These are phyloP conservation scores for Boletus coccyginus DNA, from an alignment of 768 basidiomycete species.

Conservation along the genomic window DNA sequence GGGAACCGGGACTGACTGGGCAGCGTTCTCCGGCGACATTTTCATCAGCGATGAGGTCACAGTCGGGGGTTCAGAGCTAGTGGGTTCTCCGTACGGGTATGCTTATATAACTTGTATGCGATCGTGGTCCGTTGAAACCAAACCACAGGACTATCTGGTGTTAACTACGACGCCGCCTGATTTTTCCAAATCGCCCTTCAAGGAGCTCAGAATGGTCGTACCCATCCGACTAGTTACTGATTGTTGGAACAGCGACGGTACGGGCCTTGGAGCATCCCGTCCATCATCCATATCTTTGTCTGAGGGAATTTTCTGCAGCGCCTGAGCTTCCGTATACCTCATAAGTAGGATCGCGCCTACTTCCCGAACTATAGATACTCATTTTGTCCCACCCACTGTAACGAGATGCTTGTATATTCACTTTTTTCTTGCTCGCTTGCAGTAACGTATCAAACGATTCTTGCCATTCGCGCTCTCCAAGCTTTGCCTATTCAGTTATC, in stretches of 20 bases:
- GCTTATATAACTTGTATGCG: conserved; percentile 6
- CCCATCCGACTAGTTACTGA: conserved; percentile 68
- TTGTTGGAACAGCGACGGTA: conserved; percentile 43
- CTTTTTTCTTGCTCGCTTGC: background rate
- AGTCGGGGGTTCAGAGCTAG: conserved; percentile 62
- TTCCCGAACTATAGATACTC: background rate
- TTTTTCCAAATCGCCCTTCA: conserved; percentile 50
- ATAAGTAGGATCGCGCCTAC: background rate
- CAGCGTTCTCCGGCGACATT: conserved; percentile 62
- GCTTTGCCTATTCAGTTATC: background rate
- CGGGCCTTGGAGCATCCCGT: conserved; percentile 9
- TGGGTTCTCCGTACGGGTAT: conserved; percentile 62
- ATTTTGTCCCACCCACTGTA: background rate
- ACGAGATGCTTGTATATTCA: background rate
- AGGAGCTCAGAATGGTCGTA: conserved; percentile 58
- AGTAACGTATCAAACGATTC: background rate
- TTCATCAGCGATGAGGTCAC: conserved; percentile 45
- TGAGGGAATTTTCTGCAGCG: conserved; percentile 19
- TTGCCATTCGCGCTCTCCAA: background rate
- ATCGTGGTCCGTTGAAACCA: background rate
- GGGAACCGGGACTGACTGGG: conserved; percentile 65
- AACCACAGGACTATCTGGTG: conserved; percentile 63
- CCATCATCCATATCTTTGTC: conserved; percentile 20
- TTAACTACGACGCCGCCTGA: conserved; percentile 60
- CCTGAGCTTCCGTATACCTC: conserved; percentile 10